Base-by-base conservation (phyloP, 1,284 basidiomycete genomes). In the Violaceomyces palustris region DNA sequence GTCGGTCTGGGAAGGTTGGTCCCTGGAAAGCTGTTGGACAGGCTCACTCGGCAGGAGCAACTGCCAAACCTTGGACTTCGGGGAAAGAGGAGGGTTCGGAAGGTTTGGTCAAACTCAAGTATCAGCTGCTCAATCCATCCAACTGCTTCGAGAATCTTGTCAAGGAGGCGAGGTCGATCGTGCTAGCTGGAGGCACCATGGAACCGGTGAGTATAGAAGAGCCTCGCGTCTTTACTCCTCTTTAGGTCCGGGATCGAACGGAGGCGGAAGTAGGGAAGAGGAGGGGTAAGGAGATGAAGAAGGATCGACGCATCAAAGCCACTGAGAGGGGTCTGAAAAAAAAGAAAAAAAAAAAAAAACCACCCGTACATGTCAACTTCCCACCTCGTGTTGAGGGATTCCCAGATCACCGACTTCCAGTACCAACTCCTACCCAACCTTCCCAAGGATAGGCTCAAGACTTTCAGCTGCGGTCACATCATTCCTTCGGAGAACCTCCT, bases 181-280 rank as follows among this genome's bases (percentile, higher is more conserved):
- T 98, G 19, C 77, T 98, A 12, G 91, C 92, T 0, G 93, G 93
- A 8, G 93, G 93, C 2, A 98, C 93, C 0, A 97, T 98, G 93
- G 90, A 89, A 29, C 93, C 93, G 7, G n/a, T n/a, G n/a, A n/a
- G n/a, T n/a, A n/a, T n/a, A n/a, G n/a, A n/a, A n/a, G n/a, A n/a
- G 88, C 91, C 63, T 45, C 33, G 19, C 6, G 24, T 6, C 10
- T 23, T 22, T 23, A 35, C 19, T 18, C 6, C n/a, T 23, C 8
- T 8, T 15, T 7, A 8, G n/a, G 7, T 33, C 21, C n/a, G 8
- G n/a, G 19, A 44, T 37, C 41, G 19, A 21, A n/a, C n/a, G n/a
- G n/a, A n/a, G n/a, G n/a, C n/a, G n/a, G n/a, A n/a, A n/a, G n/a
- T n/a, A n/a, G n/a, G n/a, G n/a, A n/a, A n/a, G n/a, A n/a, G n/a